Evolutionary conservation across 2,329 filamentous ascomycete species (phyloP).

Genomic region (Dactylellina drechsleri): DNA sequence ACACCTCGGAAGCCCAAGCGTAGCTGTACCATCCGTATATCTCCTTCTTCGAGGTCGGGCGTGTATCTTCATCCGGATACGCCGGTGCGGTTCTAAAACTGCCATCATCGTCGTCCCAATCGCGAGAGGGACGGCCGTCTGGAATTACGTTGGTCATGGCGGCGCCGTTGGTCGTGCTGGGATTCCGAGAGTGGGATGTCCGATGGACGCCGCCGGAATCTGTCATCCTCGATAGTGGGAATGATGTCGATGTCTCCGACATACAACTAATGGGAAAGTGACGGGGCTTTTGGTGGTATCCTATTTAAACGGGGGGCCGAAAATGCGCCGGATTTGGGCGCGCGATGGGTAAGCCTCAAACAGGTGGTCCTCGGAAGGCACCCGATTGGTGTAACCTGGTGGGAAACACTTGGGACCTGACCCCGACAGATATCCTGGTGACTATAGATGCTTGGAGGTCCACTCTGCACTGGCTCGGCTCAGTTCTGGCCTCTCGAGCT

Average conservation of each 20-base stretch:
- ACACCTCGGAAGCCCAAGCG: constrained; percentile 94
- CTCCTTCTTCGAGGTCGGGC: constrained; percentile 88
- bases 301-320: constrained; percentile 10
- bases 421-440: not conserved
- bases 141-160: constrained; percentile 54
- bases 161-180: constrained; percentile 23
- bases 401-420: constrained; percentile 16
- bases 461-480: constrained; percentile 6
- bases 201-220: constrained; percentile 44
- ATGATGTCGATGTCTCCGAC: constrained; percentile 40
- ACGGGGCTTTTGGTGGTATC: not conserved
- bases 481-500: not conserved
- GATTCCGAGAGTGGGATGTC: constrained; percentile 34
- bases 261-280: constrained; percentile 19
- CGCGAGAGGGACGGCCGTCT: constrained; percentile 34
- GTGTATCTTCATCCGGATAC: constrained; percentile 84
- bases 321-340: constrained; percentile 16
- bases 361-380: constrained; percentile 41
- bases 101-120: constrained; percentile 20
- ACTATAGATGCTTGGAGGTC: constrained; percentile 6
- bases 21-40: constrained; percentile 95
- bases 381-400: constrained; percentile 49
- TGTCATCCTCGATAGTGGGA: constrained; percentile 49
- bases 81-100: constrained; percentile 63
- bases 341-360: constrained; percentile 14